phyloP scores from a whole-genome alignment of 352 stramenopile species.

The Pythium diclinum region DNA sequence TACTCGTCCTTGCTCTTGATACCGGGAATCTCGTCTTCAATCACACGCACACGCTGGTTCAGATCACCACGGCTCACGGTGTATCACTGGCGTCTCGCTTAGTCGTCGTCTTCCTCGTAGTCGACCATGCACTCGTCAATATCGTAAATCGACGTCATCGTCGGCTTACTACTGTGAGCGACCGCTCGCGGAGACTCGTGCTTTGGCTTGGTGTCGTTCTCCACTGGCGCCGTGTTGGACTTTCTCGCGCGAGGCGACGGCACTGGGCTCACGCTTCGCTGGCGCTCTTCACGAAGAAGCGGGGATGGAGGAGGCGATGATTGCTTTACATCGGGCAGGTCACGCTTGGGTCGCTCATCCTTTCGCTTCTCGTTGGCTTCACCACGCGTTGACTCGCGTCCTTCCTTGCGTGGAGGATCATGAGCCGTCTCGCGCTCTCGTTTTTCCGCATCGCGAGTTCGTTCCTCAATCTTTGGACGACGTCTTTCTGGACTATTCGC shows the following conservation, averaged over 20 bases:
- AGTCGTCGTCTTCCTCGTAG: constrained; percentile 80
- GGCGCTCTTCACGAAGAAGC: constrained; percentile 14
- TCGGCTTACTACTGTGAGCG: not conserved
- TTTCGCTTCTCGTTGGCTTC: too few species aligned
- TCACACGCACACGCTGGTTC: not conserved
- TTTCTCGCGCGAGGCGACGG: constrained; percentile 11
- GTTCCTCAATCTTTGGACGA: not conserved
- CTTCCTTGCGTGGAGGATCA: constrained; percentile 9
- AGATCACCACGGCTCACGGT: not conserved
- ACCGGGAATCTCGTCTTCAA: not conserved
- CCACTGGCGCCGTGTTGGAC: not conserved
- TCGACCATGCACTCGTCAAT: constrained; percentile 81
- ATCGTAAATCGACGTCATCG: constrained; percentile 37
- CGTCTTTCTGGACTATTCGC: not conserved
- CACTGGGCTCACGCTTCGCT: constrained; percentile 21
- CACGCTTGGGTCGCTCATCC: not conserved
- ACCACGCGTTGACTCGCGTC: not conserved
- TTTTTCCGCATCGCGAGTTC: not conserved
- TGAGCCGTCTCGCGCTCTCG: not conserved
- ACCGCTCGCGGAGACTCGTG: constrained; percentile 3
- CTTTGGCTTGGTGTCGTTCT: not conserved
- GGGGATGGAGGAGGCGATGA: constrained; percentile 43
- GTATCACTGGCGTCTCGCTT: not conserved
- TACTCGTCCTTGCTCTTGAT: not conserved
- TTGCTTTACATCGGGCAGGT: constrained; percentile 3